These are phyloP conservation scores for Coemansia sp. DNA, from an alignment of 192 early-diverging fungal species.

Conservation along the genomic window DNA sequence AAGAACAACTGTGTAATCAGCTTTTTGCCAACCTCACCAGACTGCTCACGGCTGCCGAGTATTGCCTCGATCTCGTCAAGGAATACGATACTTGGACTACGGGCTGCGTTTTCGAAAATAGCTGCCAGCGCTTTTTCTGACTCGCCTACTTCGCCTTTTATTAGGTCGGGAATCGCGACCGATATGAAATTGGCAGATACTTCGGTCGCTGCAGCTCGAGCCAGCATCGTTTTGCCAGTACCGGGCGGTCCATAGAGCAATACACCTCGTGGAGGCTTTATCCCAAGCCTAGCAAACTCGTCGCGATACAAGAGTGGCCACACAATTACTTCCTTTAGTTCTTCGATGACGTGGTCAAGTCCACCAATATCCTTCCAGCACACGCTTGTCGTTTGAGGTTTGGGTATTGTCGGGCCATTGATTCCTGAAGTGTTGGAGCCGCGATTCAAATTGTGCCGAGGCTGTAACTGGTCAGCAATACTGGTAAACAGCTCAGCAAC, in stretches of 20 bases:
- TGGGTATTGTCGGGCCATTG: no score
- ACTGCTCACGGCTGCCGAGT: constrained; percentile 70
- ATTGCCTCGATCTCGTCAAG: constrained; percentile 94
- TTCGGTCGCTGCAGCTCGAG: constrained; percentile 80
- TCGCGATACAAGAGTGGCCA: constrained; percentile 74
- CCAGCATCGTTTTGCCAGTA: constrained; percentile 91
- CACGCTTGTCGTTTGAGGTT: constrained; percentile 27
- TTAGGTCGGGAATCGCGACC: constrained; percentile 74
- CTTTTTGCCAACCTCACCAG: constrained; percentile 73
- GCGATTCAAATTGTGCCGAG: neutral
- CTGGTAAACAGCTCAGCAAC: constrained; percentile 33
- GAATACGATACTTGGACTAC: constrained; percentile 84
- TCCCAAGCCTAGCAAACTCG: constrained; percentile 69
- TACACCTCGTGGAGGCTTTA: constrained; percentile 77
- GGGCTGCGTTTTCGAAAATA: constrained; percentile 72
- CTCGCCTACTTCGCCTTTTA: constrained; percentile 91
- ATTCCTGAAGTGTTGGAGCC: neutral
- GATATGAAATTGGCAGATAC: constrained; percentile 81
- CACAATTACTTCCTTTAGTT: constrained; percentile 74
- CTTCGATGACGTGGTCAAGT: constrained; percentile 66
- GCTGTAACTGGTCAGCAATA: neutral
- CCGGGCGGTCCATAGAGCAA: constrained; percentile 88
- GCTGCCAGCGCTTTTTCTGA: constrained; percentile 88
- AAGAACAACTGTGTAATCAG: constrained; percentile 76
- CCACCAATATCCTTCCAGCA: constrained; percentile 85